These are phyloP conservation scores for Fusarium sp. DNA, from an alignment of 2,329 filamentous ascomycete genomes.

Conservation along the genomic window DNA sequence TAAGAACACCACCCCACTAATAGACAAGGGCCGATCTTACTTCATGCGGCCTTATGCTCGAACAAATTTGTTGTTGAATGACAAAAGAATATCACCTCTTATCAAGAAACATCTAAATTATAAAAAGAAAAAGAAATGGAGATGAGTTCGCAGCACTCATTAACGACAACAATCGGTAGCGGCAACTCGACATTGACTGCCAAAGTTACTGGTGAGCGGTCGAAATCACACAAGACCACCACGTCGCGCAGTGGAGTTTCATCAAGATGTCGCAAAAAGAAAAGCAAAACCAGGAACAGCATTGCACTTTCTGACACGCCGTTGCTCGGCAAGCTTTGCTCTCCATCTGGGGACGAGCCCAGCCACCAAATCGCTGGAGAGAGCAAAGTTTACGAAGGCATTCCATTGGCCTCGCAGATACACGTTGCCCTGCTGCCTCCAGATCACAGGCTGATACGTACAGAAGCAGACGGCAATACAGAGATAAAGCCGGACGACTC, in stretches of 20 bases:
- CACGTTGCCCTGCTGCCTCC: neutral
- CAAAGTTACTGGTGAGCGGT: neutral
- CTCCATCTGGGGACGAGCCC: neutral
- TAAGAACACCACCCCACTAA: too few relatives aligned
- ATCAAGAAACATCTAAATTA: too few relatives aligned
- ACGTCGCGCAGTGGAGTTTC: neutral
- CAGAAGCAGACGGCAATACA: neutral
- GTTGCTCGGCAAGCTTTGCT: too few relatives aligned
- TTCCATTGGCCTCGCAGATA: accelerated
- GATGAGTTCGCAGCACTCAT: neutral
- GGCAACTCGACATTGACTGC: neutral
- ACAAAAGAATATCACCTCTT: too few relatives aligned
- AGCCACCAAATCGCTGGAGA: accelerated
- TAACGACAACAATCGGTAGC: neutral
- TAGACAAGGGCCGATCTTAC: too few relatives aligned
- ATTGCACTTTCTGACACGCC: neutral
- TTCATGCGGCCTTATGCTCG: too few relatives aligned
- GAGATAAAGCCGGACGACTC: neutral
- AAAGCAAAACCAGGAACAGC: neutral
- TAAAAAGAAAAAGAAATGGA: neutral
- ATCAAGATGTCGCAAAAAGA: neutral
- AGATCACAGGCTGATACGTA: neutral
- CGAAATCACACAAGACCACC: neutral
- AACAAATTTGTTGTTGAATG: too few relatives aligned
- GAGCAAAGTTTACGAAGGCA: too few relatives aligned